Conservation (phyloP, 495 filamentous ascomycete species). For the Hamigera avellanea region DNA sequence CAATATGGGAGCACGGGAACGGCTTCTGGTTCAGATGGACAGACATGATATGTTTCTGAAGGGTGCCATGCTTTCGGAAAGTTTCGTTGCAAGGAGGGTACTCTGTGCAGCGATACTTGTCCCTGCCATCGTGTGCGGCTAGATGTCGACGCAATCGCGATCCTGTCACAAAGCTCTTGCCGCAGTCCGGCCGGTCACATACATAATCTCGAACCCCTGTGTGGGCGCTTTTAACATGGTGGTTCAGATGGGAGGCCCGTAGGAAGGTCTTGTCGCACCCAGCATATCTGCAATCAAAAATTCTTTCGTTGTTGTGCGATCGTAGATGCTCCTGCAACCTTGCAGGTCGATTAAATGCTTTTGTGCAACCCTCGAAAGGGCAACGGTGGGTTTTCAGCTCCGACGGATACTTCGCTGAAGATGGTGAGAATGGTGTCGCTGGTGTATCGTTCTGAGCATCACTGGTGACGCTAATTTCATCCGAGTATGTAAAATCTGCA, state of each 20-base stretch:
- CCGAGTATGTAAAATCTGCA: constrained; percentile 21
- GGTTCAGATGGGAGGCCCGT: constrained; percentile 67
- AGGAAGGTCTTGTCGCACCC: constrained; percentile 74
- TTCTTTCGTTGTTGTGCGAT: constrained; percentile 69
- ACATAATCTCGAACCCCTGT: constrained; percentile 56
- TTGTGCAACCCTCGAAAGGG: constrained; percentile 54
- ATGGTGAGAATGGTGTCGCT: constrained; percentile 40
- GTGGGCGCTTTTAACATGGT: constrained; percentile 76
- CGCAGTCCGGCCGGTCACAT: constrained; percentile 61
- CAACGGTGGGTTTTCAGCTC: constrained; percentile 65
- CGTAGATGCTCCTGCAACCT: constrained; percentile 66
- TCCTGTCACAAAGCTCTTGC: constrained; percentile 66
- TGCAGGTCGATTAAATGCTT: constrained; percentile 81
- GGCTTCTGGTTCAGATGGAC: constrained; percentile 59
- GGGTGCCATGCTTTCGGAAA: constrained; percentile 81
- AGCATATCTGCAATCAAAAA: constrained; percentile 53
- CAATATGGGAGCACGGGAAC: constrained; percentile 50
- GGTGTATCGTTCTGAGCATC: constrained; percentile 36
- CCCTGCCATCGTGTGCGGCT: constrained; percentile 53
- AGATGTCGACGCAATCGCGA: constrained; percentile 61
- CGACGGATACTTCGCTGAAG: constrained; percentile 48
- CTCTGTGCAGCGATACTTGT: constrained; percentile 60
- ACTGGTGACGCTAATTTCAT: constrained; percentile 16
- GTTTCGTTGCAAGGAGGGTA: constrained; percentile 62
- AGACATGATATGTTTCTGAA: constrained; percentile 67